Evolutionary conservation across 352 stramenopile genomes (phyloP), one percentile per base, ranked within the genome.

Genomic region (Globisporangium rhizosaccharum): DNA sequence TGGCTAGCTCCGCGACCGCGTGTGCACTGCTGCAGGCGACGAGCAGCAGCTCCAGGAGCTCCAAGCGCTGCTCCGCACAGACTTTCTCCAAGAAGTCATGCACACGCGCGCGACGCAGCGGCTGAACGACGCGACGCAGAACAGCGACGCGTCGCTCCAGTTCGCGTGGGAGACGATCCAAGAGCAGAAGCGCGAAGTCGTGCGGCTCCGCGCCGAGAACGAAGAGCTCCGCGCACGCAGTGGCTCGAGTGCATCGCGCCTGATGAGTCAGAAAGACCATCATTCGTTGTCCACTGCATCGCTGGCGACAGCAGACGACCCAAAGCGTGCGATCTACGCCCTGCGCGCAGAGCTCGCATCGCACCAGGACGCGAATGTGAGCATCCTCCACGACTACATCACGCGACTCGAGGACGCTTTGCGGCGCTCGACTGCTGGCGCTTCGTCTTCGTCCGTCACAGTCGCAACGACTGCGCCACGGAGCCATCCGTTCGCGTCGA

Each of bases 141-240:
- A 69, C 51, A 78, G 76, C 18, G 79, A 89, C 23, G 71, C 79
- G 0, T 89, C 79, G 20, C 57, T 89, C n/a, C 79, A 89, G 58
- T 89, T 89, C 37, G 79, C 76, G 9, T 89, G 76, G 76, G 79
- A 89, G 33, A 89, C 79, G 26, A 87, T 89, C 42, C 71, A 87
- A 39, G 79, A 84, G 36, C 79, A 89, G 45, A 89, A 87, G 65
- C 73, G 81, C 51, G 73, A 89, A 53, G 76, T 89, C 10, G 71
- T 82, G 20, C 76, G 79, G 7, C 73, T 89, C 17, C 75, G 77
- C 11, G 73, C 71, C 1, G 67, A 86, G 50, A 86, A 81, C 33
- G 65, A 85, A 3, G 67, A 76, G 42, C 60, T 83, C 51, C 68
- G 72, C 15, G 28, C 60, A 3, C 49, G 50, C 20, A 60, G 49